Evolutionary conservation across 495 filamentous ascomycete genomes (phyloP).

Genomic region (Darksidea phi): DNA sequence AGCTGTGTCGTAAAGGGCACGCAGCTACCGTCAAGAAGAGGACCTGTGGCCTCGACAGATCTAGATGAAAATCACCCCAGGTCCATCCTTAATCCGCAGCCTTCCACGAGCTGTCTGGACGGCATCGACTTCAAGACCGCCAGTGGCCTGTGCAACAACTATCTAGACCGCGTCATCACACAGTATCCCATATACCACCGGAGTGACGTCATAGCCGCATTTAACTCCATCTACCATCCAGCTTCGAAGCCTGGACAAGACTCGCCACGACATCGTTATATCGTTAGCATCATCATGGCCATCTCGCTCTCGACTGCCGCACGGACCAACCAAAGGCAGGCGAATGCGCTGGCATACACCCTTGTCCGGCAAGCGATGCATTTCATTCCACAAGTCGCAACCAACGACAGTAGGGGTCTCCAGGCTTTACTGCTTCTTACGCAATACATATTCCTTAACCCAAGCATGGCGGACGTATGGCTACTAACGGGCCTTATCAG

Average conservation of each 20-base stretch:
- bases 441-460: slow-evolving; percentile 29
- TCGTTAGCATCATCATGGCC: slow-evolving; percentile 28
- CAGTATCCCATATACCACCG: slow-evolving; percentile 31
- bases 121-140: slow-evolving; percentile 21
- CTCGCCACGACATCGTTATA: slow-evolving; percentile 18
- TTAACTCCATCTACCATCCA: slow-evolving; percentile 29
- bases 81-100: slow-evolving; percentile 30
- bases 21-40: slow-evolving; percentile 16
- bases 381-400: slow-evolving; percentile 24
- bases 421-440: slow-evolving; percentile 27
- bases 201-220: slow-evolving; percentile 16
- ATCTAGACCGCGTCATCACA: slow-evolving; percentile 25
- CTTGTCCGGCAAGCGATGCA: slow-evolving; percentile 25
- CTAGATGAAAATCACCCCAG: slow-evolving; percentile 28
- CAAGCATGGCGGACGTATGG: slow-evolving; percentile 28
- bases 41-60: slow-evolving; percentile 20
- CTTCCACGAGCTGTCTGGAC: slow-evolving; percentile 5
- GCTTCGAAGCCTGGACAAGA: slow-evolving; percentile 16
- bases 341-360: slow-evolving; percentile 19
- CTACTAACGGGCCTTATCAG: slow-evolving; percentile 31
- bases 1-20: slow-evolving; percentile 28
- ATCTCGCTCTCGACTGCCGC: slow-evolving; percentile 28
- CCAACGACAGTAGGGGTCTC: slow-evolving; percentile 23
- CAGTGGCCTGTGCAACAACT: slow-evolving; percentile 18
- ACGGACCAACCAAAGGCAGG: slow-evolving; percentile 19